phyloP scores from a whole-genome alignment of 2,329 filamentous ascomycete genomes.

The Phialocephala sp. region DNA sequence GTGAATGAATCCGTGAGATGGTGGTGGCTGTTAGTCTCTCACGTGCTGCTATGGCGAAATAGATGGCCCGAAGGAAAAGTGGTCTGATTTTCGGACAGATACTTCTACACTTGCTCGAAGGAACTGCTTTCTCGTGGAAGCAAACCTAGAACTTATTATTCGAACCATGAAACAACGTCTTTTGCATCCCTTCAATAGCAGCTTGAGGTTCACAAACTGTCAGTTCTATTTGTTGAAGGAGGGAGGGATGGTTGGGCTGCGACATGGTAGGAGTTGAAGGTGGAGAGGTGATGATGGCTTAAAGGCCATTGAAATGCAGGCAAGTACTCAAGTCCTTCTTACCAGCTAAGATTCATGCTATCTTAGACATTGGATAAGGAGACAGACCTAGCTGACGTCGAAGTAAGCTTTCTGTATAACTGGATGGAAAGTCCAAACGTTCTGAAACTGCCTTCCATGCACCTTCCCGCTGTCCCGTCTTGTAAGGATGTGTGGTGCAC shows the following conservation, averaged over 20 bases:
- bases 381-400: slow-evolving; percentile 6
- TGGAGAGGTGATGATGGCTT: background rate
- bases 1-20: too few relatives aligned
- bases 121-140: background rate
- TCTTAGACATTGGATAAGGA: background rate
- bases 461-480: slow-evolving; percentile 4
- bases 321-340: background rate
- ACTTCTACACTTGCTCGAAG: background rate
- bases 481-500: background rate
- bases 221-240: background rate
- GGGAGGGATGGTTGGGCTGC: background rate
- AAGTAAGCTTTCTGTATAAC: background rate
- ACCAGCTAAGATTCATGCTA: background rate
- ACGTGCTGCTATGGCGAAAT: background rate
- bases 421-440: background rate
- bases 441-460: slow-evolving; percentile 8
- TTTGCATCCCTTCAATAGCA: background rate
- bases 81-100: background rate
- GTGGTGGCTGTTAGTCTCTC: too few relatives aligned
- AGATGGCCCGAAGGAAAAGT: background rate
- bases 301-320: background rate
- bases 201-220: background rate
- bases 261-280: background rate
- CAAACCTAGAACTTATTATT: background rate
- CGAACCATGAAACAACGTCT: background rate